A percentile compares a stretch with the other conserved stretches of the same genome.
These are phyloP conservation scores for Pythium chondricola DNA, from an alignment of 352 stramenopile genomes.

Conservation along the genomic window DNA sequence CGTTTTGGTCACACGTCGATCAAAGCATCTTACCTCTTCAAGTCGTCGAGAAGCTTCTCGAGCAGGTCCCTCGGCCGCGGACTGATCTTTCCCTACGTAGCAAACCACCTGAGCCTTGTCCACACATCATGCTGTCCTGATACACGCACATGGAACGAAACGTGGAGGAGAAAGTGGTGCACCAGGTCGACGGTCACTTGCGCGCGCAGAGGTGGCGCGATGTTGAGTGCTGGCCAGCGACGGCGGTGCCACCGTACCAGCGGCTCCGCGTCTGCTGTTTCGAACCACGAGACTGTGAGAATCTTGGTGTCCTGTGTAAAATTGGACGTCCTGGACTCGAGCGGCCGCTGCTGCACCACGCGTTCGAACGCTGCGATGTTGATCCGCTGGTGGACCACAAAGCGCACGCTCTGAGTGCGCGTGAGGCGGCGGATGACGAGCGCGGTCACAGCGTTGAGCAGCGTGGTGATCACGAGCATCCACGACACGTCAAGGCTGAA, in stretches of 20 bases:
- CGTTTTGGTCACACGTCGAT: too few species aligned
- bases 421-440: conserved; percentile 32
- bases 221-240: conserved; percentile 21
- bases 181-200: conserved; percentile 58
- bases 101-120: too few species aligned
- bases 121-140: too few species aligned
- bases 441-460: conserved; percentile 27
- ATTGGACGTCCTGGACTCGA: conserved; percentile 81
- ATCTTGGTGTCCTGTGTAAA: conserved; percentile 75
- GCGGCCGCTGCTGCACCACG: conserved; percentile 30
- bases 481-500: conserved; percentile 41
- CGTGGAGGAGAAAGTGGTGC: conserved; percentile 42
- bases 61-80: conserved; percentile 27
- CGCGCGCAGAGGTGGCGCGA: conserved; percentile 36
- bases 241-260: conserved; percentile 23
- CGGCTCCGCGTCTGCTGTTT: conserved; percentile 30
- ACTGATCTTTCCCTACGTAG: conserved; percentile 26
- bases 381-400: conserved; percentile 34
- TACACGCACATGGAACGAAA: conserved; percentile 45
- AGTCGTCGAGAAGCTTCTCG: conserved; percentile 32
- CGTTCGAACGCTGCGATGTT: conserved; percentile 52
- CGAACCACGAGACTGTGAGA: conserved; percentile 87
- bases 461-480: conserved; percentile 34
- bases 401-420: conserved; percentile 33
- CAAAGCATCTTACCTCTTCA: conserved; percentile 33